These are phyloP conservation scores for Bruguiera parviflora DNA, from an alignment of 345 rosid species.

Conservation along the genomic window DNA sequence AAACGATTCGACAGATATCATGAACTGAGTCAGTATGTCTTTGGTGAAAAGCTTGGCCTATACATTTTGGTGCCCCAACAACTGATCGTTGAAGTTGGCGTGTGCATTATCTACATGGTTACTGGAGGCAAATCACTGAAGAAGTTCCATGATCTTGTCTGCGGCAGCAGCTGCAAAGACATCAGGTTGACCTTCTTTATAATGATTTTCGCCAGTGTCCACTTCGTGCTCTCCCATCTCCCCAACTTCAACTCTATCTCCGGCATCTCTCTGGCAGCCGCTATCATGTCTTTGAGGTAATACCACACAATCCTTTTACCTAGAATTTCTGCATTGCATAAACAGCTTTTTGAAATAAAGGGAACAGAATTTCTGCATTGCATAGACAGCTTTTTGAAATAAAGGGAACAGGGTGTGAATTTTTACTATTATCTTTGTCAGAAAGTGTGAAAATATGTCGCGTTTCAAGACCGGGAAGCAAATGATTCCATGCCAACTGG, in stretches of 20 bases:
- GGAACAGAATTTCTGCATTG: too few relatives aligned
- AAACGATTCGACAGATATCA: slow-evolving; percentile 71
- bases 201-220: slow-evolving; percentile 62
- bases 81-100: slow-evolving; percentile 64
- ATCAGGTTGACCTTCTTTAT: slow-evolving; percentile 64
- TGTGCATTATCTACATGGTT: slow-evolving; percentile 69
- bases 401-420: too few relatives aligned
- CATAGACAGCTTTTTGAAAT: too few relatives aligned
- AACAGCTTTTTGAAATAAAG: too few relatives aligned
- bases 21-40: slow-evolving; percentile 77
- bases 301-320: too few relatives aligned
- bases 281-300: slow-evolving; percentile 76
- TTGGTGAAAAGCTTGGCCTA: slow-evolving; percentile 75
- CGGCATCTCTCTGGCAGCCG: slow-evolving; percentile 72
- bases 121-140: slow-evolving; percentile 65
- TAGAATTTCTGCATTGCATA: too few relatives aligned
- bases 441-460: too few relatives aligned
- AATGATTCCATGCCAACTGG: too few relatives aligned
- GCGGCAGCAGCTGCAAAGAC: slow-evolving; percentile 30
- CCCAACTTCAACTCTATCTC: slow-evolving; percentile 85
- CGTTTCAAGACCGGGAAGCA: too few relatives aligned
- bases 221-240: slow-evolving; percentile 66
- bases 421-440: too few relatives aligned
- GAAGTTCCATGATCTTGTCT: slow-evolving; percentile 53
- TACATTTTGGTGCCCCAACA: slow-evolving; percentile 82